Percentiles rank a stretch among this genome's conserved stretches.
Conservation (phyloP, 73 alveolate species). For the Blepharisma japonicum region DNA sequence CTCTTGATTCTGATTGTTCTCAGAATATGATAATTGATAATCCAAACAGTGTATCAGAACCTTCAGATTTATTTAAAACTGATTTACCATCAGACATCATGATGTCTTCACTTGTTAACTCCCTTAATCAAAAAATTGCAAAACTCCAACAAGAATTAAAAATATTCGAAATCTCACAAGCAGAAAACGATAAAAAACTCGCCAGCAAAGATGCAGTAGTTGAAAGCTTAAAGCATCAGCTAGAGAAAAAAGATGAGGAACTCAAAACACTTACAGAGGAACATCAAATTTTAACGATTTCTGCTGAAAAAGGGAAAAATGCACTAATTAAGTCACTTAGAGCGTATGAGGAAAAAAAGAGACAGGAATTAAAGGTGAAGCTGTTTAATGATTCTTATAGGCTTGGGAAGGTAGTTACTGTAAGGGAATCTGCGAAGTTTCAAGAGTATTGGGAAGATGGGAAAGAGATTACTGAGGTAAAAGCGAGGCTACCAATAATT, state of each 20-base stretch:
- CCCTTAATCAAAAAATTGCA: too few relatives aligned
- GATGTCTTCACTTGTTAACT: too few relatives aligned
- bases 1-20: too few relatives aligned
- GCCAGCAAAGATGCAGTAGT: too few relatives aligned
- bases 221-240: too few relatives aligned
- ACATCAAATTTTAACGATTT: neutral
- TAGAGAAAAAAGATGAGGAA: neutral
- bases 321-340: neutral
- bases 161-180: too few relatives aligned
- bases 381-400: conserved; percentile 25
- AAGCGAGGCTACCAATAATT: neutral
- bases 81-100: too few relatives aligned
- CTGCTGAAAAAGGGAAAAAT: conserved; percentile 15
- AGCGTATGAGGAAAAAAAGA: conserved; percentile 10
- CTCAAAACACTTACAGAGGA: neutral
- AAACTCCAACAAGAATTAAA: too few relatives aligned
- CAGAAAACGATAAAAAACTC: too few relatives aligned
- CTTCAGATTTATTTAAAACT: too few relatives aligned
- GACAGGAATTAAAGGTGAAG: conserved; percentile 19
- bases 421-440: conserved; percentile 12
- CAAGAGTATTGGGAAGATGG: conserved; percentile 31
- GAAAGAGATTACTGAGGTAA: conserved; percentile 20
- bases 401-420: neutral
- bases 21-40: too few relatives aligned
- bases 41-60: too few relatives aligned